Evolutionary conservation across 352 stramenopile genomes (phyloP).

Genomic region (Aphanomyces euteiches): DNA sequence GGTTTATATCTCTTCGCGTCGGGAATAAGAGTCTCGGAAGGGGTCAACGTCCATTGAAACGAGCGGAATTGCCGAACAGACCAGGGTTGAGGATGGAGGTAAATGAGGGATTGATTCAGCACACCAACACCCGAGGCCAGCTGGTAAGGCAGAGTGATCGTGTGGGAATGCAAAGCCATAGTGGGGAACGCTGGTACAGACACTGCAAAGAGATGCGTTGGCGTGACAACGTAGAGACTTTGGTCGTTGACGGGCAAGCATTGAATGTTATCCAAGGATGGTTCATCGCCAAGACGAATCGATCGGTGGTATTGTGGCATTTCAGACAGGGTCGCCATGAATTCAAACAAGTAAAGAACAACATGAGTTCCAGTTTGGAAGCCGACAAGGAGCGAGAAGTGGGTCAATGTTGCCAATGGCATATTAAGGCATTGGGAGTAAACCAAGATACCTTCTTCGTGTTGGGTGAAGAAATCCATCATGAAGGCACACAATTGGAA

Average conservation of each 20-base stretch:
- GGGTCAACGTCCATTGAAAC: conserved; percentile 7
- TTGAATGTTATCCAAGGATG: background rate
- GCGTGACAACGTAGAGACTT: conserved; percentile 26
- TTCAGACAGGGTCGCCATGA: conserved; percentile 20
- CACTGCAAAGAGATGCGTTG: conserved; percentile 7
- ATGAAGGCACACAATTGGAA: conserved; percentile 26
- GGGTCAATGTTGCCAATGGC: conserved; percentile 4
- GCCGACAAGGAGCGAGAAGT: conserved; percentile 21
- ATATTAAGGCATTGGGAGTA: conserved; percentile 21
- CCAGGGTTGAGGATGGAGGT: background rate
- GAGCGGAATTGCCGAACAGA: conserved; percentile 9
- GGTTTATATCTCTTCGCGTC: conserved; percentile 22
- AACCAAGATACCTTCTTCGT: conserved; percentile 23
- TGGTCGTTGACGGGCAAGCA: conserved; percentile 11
- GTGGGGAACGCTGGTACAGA: conserved; percentile 12
- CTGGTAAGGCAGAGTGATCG: background rate
- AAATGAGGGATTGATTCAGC: conserved; percentile 16
- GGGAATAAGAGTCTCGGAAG: background rate
- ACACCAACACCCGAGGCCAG: background rate
- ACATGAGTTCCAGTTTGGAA: conserved; percentile 24
- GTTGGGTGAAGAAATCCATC: conserved; percentile 27
- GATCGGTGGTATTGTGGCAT: conserved; percentile 21
- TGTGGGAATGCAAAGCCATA: conserved; percentile 6
- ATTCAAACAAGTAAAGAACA: conserved; percentile 29
- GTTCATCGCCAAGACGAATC: background rate